Percentiles rank a stretch among this genome's conserved stretches.
phyloP scores from a whole-genome alignment of 495 filamentous ascomycete species.

The Xylaria flabelliformis region DNA sequence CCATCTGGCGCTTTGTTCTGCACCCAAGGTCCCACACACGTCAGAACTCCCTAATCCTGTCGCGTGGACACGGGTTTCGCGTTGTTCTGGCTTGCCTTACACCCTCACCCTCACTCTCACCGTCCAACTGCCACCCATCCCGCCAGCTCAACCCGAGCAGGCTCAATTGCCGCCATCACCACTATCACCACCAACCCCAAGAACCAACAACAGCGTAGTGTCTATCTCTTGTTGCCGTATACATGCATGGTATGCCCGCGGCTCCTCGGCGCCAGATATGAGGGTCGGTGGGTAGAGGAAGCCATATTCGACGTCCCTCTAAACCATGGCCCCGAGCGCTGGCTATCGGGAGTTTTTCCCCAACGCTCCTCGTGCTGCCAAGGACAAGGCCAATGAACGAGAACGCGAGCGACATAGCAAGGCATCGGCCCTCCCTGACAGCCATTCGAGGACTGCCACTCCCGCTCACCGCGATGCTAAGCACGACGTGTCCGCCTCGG shows the following conservation, averaged over 20 bases:
- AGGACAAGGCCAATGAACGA: constrained; percentile 62
- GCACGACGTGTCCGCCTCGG: constrained; percentile 46
- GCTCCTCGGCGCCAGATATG: constrained; percentile 54
- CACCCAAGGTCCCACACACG: constrained; percentile 43
- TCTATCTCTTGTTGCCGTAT: constrained; percentile 32
- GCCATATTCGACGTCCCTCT: constrained; percentile 51
- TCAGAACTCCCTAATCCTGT: constrained; percentile 44
- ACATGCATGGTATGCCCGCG: constrained; percentile 52
- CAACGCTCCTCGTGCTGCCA: constrained; percentile 70
- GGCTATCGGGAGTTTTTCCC: constrained; percentile 92
- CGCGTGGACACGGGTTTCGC: constrained; percentile 49
- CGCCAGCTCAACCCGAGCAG: not conserved
- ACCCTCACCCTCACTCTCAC: too few species aligned
- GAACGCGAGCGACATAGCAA: constrained; percentile 49
- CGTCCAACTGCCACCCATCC: constrained; percentile 25
- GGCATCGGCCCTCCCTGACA: constrained; percentile 57
- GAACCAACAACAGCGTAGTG: constrained; percentile 13
- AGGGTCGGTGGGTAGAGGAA: constrained; percentile 59
- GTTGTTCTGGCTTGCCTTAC: constrained; percentile 35
- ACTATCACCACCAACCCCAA: not conserved
- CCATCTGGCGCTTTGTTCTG: constrained; percentile 30
- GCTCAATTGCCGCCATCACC: constrained; percentile 12
- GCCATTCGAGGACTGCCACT: constrained; percentile 48
- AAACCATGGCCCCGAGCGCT: constrained; percentile 77
- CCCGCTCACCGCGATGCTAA: constrained; percentile 43